phyloP scores from a whole-genome alignment of 176 grass and related monocot species.

The Pharus latifolius region DNA sequence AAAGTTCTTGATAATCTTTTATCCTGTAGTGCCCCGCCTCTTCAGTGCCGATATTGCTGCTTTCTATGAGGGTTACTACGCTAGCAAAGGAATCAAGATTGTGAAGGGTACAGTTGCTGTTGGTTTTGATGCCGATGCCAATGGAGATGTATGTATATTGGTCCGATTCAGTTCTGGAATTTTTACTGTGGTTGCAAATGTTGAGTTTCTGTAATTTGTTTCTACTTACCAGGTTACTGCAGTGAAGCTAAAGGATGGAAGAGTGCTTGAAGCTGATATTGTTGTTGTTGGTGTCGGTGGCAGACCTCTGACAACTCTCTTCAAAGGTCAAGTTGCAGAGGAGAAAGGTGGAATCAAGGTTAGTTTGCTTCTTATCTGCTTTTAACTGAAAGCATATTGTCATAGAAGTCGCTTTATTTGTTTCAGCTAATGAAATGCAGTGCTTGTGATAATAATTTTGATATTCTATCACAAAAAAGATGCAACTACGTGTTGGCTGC shows the following conservation, averaged over 20 bases:
- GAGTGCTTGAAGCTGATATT: slow-evolving; percentile 65
- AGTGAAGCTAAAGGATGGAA: slow-evolving; percentile 84
- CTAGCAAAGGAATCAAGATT: slow-evolving; percentile 83
- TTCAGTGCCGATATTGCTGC: slow-evolving; percentile 80
- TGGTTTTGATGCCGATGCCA: slow-evolving; percentile 73
- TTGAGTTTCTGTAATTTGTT: slow-evolving; percentile 4
- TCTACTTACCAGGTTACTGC: slow-evolving; percentile 59
- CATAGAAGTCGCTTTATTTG: neutral
- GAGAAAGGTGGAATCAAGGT: slow-evolving; percentile 99
- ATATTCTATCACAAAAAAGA: neutral
- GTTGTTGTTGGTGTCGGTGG: slow-evolving; percentile 91
- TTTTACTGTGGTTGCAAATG: neutral
- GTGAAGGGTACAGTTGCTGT: slow-evolving; percentile 79
- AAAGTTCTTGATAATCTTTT: neutral
- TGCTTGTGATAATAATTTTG: neutral
- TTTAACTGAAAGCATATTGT: neutral
- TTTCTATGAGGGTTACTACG: slow-evolving; percentile 92
- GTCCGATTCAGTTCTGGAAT: neutral
- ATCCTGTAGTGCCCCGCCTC: slow-evolving; percentile 80
- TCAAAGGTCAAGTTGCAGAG: slow-evolving; percentile 83
- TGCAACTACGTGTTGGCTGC: neutral
- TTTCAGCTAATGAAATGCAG: slow-evolving; percentile 4
- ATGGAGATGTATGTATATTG: slow-evolving; percentile 64
- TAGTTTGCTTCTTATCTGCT: neutral
- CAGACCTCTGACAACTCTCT: slow-evolving; percentile 61